phyloP scores from a whole-genome alignment of 106 monocot species.

The Gastrodia elata region DNA sequence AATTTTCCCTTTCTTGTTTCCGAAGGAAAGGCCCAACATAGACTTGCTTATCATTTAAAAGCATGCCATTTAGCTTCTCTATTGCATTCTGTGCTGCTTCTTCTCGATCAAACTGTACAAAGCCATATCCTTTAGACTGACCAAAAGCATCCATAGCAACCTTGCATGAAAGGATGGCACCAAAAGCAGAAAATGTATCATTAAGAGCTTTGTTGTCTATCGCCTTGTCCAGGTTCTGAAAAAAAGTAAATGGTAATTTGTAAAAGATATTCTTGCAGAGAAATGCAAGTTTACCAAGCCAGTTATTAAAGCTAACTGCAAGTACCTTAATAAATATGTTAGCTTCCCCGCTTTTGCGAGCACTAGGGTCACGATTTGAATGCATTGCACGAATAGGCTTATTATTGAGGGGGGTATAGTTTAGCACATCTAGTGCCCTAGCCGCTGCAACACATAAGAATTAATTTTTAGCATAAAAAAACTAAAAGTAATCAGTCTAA shows the following conservation, averaged over 20 bases:
- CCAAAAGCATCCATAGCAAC: conserved; percentile 48
- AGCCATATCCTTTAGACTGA: conserved; percentile 75
- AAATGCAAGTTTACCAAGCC: background rate
- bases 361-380: conserved; percentile 86
- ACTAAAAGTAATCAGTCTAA: background rate
- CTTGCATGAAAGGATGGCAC: conserved; percentile 59
- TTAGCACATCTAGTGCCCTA: conserved; percentile 69
- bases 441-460: conserved; percentile 34
- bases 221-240: conserved; percentile 81
- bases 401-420: conserved; percentile 63
- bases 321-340: conserved; percentile 91
- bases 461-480: background rate
- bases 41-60: conserved; percentile 58
- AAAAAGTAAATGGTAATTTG: background rate
- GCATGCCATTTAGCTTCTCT: conserved; percentile 60
- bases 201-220: conserved; percentile 79
- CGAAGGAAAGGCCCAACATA: conserved; percentile 69
- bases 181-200: conserved; percentile 70
- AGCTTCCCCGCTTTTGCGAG: conserved; percentile 69
- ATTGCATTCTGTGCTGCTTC: conserved; percentile 64
- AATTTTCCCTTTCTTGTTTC: conserved; percentile 56
- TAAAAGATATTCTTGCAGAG: background rate
- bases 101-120: conserved; percentile 67
- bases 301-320: too few relatives aligned
- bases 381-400: conserved; percentile 88